These are phyloP conservation scores for Aureobasidium sp. DNA, from an alignment of 2,329 filamentous ascomycete species.

Conservation along the genomic window DNA sequence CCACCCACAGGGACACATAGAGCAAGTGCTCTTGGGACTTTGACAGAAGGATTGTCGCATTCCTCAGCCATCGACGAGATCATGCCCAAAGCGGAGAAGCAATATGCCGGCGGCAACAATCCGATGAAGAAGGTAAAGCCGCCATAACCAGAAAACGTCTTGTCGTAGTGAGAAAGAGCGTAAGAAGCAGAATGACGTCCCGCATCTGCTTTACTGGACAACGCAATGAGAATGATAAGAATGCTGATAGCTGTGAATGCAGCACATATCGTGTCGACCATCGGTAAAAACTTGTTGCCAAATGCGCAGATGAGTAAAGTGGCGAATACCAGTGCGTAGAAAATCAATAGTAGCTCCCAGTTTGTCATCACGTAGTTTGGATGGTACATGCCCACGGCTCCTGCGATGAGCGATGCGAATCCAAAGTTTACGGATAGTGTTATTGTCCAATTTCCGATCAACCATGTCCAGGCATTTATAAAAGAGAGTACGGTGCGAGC, in stretches of 20 bases:
- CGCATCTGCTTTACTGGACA: conserved; percentile 48
- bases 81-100: conserved; percentile 50
- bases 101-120: conserved; percentile 42
- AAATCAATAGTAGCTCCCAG: conserved; percentile 66
- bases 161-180: conserved; percentile 52
- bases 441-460: conserved; percentile 74
- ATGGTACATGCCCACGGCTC: conserved; percentile 44
- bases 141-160: conserved; percentile 50
- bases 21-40: conserved; percentile 47
- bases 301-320: conserved; percentile 60
- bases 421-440: conserved; percentile 72
- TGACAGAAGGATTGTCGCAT: conserved; percentile 45
- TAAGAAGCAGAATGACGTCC: conserved; percentile 46
- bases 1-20: conserved; percentile 49
- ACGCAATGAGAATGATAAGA: conserved; percentile 49
- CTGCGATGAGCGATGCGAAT: conserved; percentile 46
- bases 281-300: conserved; percentile 60
- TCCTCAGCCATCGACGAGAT: conserved; percentile 58
- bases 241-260: conserved; percentile 51
- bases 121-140: conserved; percentile 58
- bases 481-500: conserved; percentile 50
- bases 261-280: conserved; percentile 53
- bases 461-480: conserved; percentile 67
- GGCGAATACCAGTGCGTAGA: conserved; percentile 59
- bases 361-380: conserved; percentile 45